Conservation (phyloP, 306 rosid species). For the Gynostemma pentaphyllum region DNA sequence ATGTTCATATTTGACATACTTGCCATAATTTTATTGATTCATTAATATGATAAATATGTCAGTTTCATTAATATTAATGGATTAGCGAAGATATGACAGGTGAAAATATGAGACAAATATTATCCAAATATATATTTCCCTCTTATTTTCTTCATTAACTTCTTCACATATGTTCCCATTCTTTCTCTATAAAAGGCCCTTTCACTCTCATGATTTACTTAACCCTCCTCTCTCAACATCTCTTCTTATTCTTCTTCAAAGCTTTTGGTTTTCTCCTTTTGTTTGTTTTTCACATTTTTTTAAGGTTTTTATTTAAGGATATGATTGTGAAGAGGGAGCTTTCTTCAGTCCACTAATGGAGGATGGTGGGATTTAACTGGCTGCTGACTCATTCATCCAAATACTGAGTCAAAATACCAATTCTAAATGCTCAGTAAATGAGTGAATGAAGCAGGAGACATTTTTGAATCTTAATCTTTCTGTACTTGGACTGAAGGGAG, state of each 20-base stretch:
- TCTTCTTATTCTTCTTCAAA: not conserved
- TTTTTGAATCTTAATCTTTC: conserved; percentile 64
- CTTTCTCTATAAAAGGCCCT: not conserved
- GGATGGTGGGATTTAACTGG: conserved; percentile 44
- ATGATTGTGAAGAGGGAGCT: conserved; percentile 49
- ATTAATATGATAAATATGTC: too few relatives aligned
- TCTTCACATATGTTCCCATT: not conserved
- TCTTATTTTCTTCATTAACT: not conserved
- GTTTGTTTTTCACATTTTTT: not conserved
- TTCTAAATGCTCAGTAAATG: conserved; percentile 41
- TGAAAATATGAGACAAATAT: too few relatives aligned
- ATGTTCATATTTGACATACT: too few relatives aligned
- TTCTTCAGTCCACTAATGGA: conserved; percentile 89
- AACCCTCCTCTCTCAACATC: not conserved
- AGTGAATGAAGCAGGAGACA: conserved; percentile 95
- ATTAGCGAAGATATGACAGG: too few relatives aligned
- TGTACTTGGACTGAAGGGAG: conserved; percentile 99
- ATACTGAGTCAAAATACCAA: conserved; percentile 31
- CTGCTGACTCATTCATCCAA: conserved; percentile 99
- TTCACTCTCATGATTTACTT: not conserved
- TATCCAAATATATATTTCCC: too few relatives aligned
- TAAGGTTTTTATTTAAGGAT: not conserved
- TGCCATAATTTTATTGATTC: too few relatives aligned
- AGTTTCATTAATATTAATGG: too few relatives aligned
- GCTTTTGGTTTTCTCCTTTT: not conserved